A percentile compares a stretch with the other conserved stretches of the same genome.
Conservation (phyloP, 345 rosid species). For the Murraya paniculata region DNA sequence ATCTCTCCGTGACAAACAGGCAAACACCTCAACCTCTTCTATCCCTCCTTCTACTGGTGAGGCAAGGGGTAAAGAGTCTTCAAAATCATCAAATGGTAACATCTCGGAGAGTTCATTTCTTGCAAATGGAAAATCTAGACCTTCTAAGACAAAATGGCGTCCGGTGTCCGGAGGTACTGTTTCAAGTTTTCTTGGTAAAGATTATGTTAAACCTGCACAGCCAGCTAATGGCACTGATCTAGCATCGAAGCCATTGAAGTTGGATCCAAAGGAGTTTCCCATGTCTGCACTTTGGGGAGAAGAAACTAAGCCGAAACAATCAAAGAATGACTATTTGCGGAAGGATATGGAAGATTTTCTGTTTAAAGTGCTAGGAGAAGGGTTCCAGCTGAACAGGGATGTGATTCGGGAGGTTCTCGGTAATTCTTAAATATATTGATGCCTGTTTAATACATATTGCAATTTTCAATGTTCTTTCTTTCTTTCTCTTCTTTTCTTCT, state of each 20-base stretch:
- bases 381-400: conserved; percentile 42
- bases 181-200: conserved; percentile 48
- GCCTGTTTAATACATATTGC: not conserved
- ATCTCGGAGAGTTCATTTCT: conserved; percentile 12
- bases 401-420: conserved; percentile 43
- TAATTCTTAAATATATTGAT: conserved; percentile 10
- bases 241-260: conserved; percentile 45
- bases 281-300: conserved; percentile 33
- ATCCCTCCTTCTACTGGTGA: conserved; percentile 16
- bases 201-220: conserved; percentile 31
- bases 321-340: conserved; percentile 26
- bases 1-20: conserved; percentile 33
- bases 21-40: conserved; percentile 14
- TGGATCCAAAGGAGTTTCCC: conserved; percentile 36
- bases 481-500: no score
- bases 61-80: conserved; percentile 14
- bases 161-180: conserved; percentile 50
- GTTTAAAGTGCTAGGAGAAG: conserved; percentile 50
- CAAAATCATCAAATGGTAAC: conserved; percentile 14
- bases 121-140: conserved; percentile 26
- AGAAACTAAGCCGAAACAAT: conserved; percentile 9
- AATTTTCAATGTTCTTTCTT: not conserved
- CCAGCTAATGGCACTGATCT: conserved; percentile 22
- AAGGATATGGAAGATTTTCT: conserved; percentile 48
- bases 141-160: conserved; percentile 35